Percentiles rank a stretch among this genome's conserved stretches.
Evolutionary conservation across 768 basidiomycete species (phyloP).

Genomic region (Serendipita vermifera): DNA sequence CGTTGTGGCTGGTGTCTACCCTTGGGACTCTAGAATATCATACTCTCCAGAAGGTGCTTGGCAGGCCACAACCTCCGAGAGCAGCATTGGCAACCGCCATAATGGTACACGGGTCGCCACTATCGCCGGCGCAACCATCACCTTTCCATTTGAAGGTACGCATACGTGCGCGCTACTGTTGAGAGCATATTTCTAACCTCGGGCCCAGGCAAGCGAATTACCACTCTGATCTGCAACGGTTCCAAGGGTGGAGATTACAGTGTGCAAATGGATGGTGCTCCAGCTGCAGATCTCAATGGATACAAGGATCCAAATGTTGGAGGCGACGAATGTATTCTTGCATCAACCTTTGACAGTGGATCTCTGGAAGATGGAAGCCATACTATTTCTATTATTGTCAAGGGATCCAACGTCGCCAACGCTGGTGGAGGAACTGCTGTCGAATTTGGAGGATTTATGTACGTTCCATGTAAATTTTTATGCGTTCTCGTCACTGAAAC

Average conservation of each 20-base stretch:
- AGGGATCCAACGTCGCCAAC: background rate
- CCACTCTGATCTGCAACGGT: background rate
- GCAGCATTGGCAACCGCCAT: background rate
- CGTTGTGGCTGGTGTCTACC: background rate
- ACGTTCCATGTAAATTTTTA: background rate
- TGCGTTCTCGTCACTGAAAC: background rate
- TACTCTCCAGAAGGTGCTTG: background rate
- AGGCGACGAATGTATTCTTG: background rate
- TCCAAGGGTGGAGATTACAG: background rate
- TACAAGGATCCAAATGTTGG: background rate
- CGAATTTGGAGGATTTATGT: constrained; percentile 7
- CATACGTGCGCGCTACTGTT: too few species aligned
- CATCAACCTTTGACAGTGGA: background rate
- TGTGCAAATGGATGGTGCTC: background rate
- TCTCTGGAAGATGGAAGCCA: background rate
- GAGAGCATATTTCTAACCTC: too few species aligned
- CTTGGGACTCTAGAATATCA: background rate
- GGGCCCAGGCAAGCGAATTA: constrained; percentile 7
- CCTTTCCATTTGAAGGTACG: background rate
- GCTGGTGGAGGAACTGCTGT: background rate
- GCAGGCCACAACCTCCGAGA: background rate
- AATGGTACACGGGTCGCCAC: background rate
- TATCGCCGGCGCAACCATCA: background rate
- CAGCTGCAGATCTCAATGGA: background rate
- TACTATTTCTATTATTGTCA: constrained; percentile 1